phyloP scores from a whole-genome alignment of 2,329 filamentous ascomycete species.

The Trichoderma koningiopsis region DNA sequence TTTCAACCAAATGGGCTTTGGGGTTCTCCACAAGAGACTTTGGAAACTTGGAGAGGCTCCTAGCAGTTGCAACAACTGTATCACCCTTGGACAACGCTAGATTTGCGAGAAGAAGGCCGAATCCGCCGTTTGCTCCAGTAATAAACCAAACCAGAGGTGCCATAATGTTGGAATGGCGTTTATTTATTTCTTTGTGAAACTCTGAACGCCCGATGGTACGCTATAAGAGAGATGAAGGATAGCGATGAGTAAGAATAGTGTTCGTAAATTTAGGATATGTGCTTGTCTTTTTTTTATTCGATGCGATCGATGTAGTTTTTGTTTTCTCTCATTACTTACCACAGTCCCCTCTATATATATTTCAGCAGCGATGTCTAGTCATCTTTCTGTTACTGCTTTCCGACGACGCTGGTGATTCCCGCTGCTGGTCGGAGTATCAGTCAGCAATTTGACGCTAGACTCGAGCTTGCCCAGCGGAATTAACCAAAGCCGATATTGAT shows the following conservation, averaged over 20 bases:
- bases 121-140: slow-evolving; percentile 51
- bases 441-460: slow-evolving; percentile 11
- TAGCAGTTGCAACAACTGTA: slow-evolving; percentile 49
- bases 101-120: slow-evolving; percentile 47
- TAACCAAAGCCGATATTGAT: not conserved
- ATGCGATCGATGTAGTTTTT: too few relatives aligned
- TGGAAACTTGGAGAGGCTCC: slow-evolving; percentile 40
- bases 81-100: slow-evolving; percentile 44
- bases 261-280: not conserved
- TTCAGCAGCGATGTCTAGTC: too few relatives aligned
- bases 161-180: not conserved
- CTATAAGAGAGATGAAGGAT: not conserved
- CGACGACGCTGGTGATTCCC: not conserved
- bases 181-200: not conserved
- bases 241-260: not conserved
- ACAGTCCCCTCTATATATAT: not conserved
- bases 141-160: slow-evolving; percentile 43
- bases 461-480: not conserved
- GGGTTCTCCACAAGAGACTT: slow-evolving; percentile 47
- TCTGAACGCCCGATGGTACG: not conserved
- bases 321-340: not conserved
- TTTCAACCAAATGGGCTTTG: not conserved
- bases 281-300: not conserved
- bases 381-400: not conserved
- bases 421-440: not conserved